A percentile compares a stretch with the other conserved stretches of the same genome.
Conservation (phyloP, 2,329 filamentous ascomycete genomes). For the Trichoderma polysporum region DNA sequence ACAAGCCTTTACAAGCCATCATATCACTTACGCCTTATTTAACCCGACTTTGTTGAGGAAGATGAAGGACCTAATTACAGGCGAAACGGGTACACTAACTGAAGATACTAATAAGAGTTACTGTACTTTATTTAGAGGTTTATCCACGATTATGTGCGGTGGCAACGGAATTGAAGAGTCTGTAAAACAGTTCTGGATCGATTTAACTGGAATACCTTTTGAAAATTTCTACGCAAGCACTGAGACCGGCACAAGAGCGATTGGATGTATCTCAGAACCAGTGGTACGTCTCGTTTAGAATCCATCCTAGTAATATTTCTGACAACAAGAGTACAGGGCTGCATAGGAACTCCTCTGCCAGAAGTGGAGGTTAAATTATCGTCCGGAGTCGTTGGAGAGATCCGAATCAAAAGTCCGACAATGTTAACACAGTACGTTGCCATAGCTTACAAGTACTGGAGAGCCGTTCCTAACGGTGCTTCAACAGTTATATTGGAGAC, state of each 20-base stretch:
- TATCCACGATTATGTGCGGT: neutral
- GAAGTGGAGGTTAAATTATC: conserved; percentile 11
- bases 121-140: neutral
- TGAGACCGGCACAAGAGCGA: conserved; percentile 3
- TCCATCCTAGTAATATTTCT: neutral
- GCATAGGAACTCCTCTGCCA: neutral
- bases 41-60: conserved; percentile 16
- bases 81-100: neutral
- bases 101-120: neutral
- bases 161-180: neutral
- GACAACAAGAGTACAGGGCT: neutral
- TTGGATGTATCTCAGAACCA: neutral
- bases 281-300: neutral
- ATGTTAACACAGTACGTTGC: too few species aligned
- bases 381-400: conserved; percentile 21
- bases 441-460: too few species aligned
- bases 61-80: conserved; percentile 18
- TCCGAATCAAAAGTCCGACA: conserved; percentile 18
- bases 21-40: conserved; percentile 18
- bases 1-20: conserved; percentile 16
- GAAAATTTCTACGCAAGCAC: conserved; percentile 21
- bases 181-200: conserved; percentile 19
- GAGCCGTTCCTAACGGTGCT: too few species aligned
- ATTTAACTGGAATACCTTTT: conserved; percentile 15
- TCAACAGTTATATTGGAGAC: too few species aligned